These are phyloP conservation scores for Agapanthus africanus DNA, from an alignment of 106 monocot genomes.

Conservation along the genomic window DNA sequence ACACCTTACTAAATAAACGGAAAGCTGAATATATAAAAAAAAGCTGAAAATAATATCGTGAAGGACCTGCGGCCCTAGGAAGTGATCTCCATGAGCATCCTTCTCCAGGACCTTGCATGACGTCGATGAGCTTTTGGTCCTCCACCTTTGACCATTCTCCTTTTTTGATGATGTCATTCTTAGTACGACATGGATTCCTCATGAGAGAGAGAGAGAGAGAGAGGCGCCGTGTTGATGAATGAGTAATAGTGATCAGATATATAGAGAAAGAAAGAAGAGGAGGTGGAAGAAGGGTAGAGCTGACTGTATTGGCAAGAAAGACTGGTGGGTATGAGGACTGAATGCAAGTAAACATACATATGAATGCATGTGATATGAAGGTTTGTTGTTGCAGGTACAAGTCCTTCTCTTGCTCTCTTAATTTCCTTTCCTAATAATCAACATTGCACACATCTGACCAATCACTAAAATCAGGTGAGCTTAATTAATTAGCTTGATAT, in stretches of 20 bases:
- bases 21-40: too few relatives aligned
- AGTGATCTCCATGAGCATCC: constrained; percentile 50
- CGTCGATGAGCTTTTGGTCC: constrained; percentile 33
- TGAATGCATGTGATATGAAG: background rate
- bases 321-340: constrained; percentile 4
- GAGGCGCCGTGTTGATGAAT: background rate
- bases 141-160: constrained; percentile 44
- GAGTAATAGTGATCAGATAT: background rate
- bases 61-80: constrained; percentile 40
- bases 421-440: background rate
- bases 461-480: too few relatives aligned
- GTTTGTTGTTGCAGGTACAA: constrained; percentile 6
- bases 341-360: too few relatives aligned
- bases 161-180: constrained; percentile 31
- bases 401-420: background rate
- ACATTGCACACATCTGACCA: background rate
- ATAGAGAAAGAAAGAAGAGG: background rate
- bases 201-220: constrained; percentile 14
- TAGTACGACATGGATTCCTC: constrained; percentile 40
- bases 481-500: too few relatives aligned
- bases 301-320: background rate
- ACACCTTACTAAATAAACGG: too few relatives aligned
- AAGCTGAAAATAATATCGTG: too few relatives aligned
- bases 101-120: constrained; percentile 34
- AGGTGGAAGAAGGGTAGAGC: background rate